phyloP scores from a whole-genome alignment of 1,284 basidiomycete genomes.

The Puccinia novopanici region DNA sequence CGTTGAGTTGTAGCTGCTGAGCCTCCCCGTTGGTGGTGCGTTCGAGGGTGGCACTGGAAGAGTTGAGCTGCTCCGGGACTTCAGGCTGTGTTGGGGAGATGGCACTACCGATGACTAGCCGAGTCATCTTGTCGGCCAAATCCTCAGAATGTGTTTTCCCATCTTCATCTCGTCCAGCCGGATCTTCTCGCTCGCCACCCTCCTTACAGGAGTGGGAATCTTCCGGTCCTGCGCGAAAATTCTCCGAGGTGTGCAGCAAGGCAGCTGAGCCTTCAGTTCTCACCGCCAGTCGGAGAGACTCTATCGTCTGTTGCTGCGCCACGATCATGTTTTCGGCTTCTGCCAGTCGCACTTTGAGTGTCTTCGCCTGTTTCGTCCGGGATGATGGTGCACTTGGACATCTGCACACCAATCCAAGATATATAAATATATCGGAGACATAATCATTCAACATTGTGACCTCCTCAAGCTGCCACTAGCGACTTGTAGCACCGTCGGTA shows the following conservation, averaged over 20 bases:
- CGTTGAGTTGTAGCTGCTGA: constrained; percentile 13
- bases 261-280: neutral
- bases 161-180: constrained; percentile 9
- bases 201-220: neutral
- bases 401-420: constrained; percentile 3
- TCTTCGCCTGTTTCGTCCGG: constrained; percentile 33
- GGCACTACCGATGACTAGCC: constrained; percentile 42
- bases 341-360: constrained; percentile 11
- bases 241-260: neutral
- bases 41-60: neutral
- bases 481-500: neutral
- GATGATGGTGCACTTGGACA: constrained; percentile 9
- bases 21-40: constrained; percentile 12
- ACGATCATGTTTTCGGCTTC: constrained; percentile 47
- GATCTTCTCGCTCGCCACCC: neutral
- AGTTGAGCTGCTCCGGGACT: constrained; percentile 2
- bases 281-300: constrained; percentile 6
- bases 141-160: constrained; percentile 26
- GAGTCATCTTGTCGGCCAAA: constrained; percentile 43
- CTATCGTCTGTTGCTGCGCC: constrained; percentile 35
- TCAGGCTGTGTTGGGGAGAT: constrained; percentile 33
- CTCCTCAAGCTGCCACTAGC: neutral
- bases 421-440: neutral
- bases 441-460: neutral
- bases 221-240: neutral